These are phyloP conservation scores for Calonectria henricotiae DNA, from an alignment of 2,329 filamentous ascomycete genomes.

Conservation along the genomic window DNA sequence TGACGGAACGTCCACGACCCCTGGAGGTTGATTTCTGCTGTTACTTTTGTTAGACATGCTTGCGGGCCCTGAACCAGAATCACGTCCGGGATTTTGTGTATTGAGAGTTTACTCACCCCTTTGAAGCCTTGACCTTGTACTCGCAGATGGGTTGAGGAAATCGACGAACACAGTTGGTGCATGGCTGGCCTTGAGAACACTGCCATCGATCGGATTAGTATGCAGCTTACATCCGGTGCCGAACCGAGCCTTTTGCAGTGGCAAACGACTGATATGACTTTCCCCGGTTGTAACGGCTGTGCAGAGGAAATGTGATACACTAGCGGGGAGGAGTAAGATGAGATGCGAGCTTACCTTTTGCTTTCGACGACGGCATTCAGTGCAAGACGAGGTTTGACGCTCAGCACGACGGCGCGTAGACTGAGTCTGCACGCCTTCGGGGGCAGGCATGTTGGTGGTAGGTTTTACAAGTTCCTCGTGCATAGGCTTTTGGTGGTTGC, in stretches of 20 bases:
- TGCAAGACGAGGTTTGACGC: constrained; percentile 63
- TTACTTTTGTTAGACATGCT: constrained; percentile 5
- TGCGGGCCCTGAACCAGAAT: too few species aligned
- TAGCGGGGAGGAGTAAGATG: background rate
- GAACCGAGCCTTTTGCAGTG: background rate
- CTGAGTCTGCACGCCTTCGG: constrained; percentile 44
- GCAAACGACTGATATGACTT: too few species aligned
- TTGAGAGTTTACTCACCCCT: constrained; percentile 40
- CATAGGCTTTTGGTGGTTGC: background rate
- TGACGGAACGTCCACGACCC: constrained; percentile 35
- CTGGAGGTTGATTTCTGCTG: constrained; percentile 33
- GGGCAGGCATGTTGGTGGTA: constrained; percentile 41
- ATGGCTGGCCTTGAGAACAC: constrained; percentile 71
- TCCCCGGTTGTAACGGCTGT: constrained; percentile 2
- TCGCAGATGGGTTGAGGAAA: constrained; percentile 69
- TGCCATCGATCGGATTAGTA: constrained; percentile 49
- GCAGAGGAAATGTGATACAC: background rate
- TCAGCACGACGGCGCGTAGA: constrained; percentile 46
- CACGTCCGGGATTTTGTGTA: background rate
- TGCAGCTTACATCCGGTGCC: background rate
- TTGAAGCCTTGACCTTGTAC: constrained; percentile 58
- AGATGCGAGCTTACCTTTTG: constrained; percentile 62
- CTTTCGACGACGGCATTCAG: constrained; percentile 68
- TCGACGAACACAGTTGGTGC: constrained; percentile 69
- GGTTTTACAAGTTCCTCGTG: constrained; percentile 3